Conservation (phyloP, 768 basidiomycete species). For the Trametes villosa region DNA sequence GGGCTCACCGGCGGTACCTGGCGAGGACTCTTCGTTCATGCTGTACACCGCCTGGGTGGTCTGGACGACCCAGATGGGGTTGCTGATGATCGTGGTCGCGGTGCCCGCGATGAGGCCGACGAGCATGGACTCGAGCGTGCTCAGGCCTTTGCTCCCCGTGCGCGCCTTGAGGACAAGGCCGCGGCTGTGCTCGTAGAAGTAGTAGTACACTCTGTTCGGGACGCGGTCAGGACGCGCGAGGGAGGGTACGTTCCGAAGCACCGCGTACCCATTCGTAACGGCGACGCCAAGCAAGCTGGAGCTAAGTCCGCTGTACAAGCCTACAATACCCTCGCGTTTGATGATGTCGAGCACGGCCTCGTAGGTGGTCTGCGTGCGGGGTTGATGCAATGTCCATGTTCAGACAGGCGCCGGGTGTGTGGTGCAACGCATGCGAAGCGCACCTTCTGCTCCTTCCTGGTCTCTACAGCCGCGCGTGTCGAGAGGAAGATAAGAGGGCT, state of each 20-base stretch:
- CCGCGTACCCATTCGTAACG: slow-evolving; percentile 88
- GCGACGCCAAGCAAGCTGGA: slow-evolving; percentile 90
- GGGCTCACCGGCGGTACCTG: slow-evolving; percentile 5
- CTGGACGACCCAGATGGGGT: slow-evolving; percentile 98
- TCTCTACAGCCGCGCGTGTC: slow-evolving; percentile 91
- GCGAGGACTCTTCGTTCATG: slow-evolving; percentile 36
- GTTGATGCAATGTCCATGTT: slow-evolving; percentile 9
- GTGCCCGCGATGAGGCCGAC: slow-evolving; percentile 89
- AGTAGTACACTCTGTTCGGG: slow-evolving; percentile 82
- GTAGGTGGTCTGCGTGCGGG: slow-evolving; percentile 54
- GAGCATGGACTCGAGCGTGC: slow-evolving; percentile 86
- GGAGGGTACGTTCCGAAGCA: slow-evolving; percentile 1
- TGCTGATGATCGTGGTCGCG: slow-evolving; percentile 85
- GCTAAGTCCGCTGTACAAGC: slow-evolving; percentile 85
- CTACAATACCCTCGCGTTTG: slow-evolving; percentile 81
- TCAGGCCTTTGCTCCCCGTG: slow-evolving; percentile 68
- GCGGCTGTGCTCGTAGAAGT: slow-evolving; percentile 81
- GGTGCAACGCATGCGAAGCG: slow-evolving; percentile 10
- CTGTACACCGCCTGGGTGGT: slow-evolving; percentile 82
- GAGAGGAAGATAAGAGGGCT: slow-evolving; percentile 93
- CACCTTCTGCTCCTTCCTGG: slow-evolving; percentile 79
- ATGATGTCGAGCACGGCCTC: slow-evolving; percentile 75
- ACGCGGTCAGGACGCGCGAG: neutral
- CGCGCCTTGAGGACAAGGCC: slow-evolving; percentile 56
- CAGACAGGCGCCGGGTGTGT: neutral